Percentiles rank a stretch among this genome's conserved stretches.
Conservation (phyloP, 2,329 filamentous ascomycete species). For the Apiospora malaysiana region DNA sequence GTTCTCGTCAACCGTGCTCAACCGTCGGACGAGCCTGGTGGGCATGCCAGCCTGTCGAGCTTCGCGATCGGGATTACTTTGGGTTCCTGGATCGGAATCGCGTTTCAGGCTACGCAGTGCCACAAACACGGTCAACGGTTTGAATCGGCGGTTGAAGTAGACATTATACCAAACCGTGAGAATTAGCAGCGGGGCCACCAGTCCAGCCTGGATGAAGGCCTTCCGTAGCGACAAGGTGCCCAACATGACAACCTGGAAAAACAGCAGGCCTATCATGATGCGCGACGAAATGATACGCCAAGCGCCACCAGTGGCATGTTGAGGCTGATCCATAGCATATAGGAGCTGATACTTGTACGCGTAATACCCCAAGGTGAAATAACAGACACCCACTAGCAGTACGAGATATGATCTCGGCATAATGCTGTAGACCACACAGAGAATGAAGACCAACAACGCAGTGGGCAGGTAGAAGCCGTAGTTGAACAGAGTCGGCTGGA, state of each 20-base stretch:
- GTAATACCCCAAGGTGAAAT: constrained; percentile 83
- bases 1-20: constrained; percentile 74
- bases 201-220: constrained; percentile 74
- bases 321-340: constrained; percentile 97
- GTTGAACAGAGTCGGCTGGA: constrained; percentile 84
- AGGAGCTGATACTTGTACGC: constrained; percentile 97
- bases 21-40: constrained; percentile 52
- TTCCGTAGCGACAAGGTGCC: constrained; percentile 79
- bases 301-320: constrained; percentile 89
- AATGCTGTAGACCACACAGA: constrained; percentile 94
- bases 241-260: constrained; percentile 91
- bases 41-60: constrained; percentile 35
- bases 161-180: constrained; percentile 89
- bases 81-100: constrained; percentile 54
- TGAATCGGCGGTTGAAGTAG: constrained; percentile 80
- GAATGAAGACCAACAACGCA: constrained; percentile 89
- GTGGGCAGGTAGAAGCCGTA: constrained; percentile 97
- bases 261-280: constrained; percentile 80
- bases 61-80: constrained; percentile 46
- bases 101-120: constrained; percentile 83
- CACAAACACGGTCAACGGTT: constrained; percentile 90
- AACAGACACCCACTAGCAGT: constrained; percentile 80
- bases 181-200: constrained; percentile 77
- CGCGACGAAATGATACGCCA: constrained; percentile 98
- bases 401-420: constrained; percentile 81